Percentiles rank a stretch among this genome's conserved stretches.
Evolutionary conservation across 2,329 filamentous ascomycete genomes (phyloP).

Genomic region (Plenodomus biglobosus): DNA sequence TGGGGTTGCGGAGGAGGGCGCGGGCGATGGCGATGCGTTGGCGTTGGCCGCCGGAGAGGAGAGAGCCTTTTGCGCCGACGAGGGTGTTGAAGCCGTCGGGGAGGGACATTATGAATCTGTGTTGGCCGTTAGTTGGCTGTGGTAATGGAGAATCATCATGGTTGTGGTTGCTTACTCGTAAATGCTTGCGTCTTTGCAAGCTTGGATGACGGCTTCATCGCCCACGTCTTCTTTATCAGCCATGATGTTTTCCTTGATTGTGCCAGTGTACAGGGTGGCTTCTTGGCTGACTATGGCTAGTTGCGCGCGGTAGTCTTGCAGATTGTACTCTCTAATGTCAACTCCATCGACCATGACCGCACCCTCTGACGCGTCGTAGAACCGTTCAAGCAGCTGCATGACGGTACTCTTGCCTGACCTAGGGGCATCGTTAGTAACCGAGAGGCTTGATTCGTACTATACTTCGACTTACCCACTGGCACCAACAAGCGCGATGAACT

Average conservation of each 20-base stretch:
- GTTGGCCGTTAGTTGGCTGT: neutral
- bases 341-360: constrained; percentile 79
- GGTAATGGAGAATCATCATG: neutral
- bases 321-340: constrained; percentile 74
- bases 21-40: constrained; percentile 93
- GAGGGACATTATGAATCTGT: constrained; percentile 25
- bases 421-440: too few relatives aligned
- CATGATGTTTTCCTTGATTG: constrained; percentile 84
- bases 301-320: constrained; percentile 81
- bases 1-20: constrained; percentile 87
- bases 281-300: constrained; percentile 95
- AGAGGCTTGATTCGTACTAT: too few relatives aligned
- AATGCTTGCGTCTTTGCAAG: constrained; percentile 67
- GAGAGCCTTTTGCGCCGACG: constrained; percentile 79
- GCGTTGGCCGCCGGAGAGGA: constrained; percentile 75
- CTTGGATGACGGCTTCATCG: constrained; percentile 72
- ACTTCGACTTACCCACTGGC: too few relatives aligned
- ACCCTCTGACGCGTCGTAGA: constrained; percentile 86
- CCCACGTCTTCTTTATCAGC: constrained; percentile 63
- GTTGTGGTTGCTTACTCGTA: constrained; percentile 27
- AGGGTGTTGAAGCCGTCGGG: constrained; percentile 78
- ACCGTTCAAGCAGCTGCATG: constrained; percentile 87
- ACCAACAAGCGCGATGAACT: constrained; percentile 89
- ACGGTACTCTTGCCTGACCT: constrained; percentile 93
- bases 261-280: constrained; percentile 91